Base-by-base conservation (phyloP, 768 basidiomycete species). In the Leucocoprinus birnbaumii region DNA sequence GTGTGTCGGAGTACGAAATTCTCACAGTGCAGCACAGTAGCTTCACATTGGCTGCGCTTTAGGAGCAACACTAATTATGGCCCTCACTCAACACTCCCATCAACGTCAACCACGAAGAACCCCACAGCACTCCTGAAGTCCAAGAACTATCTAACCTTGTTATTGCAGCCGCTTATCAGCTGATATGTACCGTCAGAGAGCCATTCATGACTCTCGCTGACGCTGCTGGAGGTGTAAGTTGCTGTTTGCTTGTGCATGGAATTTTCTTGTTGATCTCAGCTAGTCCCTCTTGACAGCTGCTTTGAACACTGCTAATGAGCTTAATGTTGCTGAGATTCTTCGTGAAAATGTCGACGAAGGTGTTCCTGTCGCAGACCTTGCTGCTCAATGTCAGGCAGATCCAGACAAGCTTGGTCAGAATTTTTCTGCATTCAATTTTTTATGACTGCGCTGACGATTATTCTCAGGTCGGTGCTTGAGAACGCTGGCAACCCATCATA, bases 401-500 rank as follows among this genome's bases (percentile, higher is more conserved):
- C 22, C 53, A 4, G 53, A 55, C 35, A 55, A 55, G 25, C 37
- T 55, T 10, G 53, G 53, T 48, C n/a, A 14, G 53, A 37, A 8
- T 2, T 34, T 34, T 22, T 5, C 4, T n/a, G n/a, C n/a, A 18
- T 21, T 46, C 22, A 21, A 11, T 40, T n/a, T 31, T 1, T 27
- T 1, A 8, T 40, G 4, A 27, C n/a, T 38, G 10, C 7, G 14
- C 37, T 41, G 3, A 48, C 45, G 9, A 10, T 43, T n/a, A 7
- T 27, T 18, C 21, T 18, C 13, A 65, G 66, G 55, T 11, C 61
- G 66, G 1, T 58, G 64, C 19, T 55, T 68, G 14, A 59, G 66
- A 13, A 60, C 59, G 41, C 60, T 66, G 21, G 62, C 66, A 0
- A 62, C 63, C 5, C 61, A 63, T 21, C 61, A 68, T 56, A 48